Evolutionary conservation across 2,329 filamentous ascomycete species (phyloP).

Genomic region (Cladosporium sp.): DNA sequence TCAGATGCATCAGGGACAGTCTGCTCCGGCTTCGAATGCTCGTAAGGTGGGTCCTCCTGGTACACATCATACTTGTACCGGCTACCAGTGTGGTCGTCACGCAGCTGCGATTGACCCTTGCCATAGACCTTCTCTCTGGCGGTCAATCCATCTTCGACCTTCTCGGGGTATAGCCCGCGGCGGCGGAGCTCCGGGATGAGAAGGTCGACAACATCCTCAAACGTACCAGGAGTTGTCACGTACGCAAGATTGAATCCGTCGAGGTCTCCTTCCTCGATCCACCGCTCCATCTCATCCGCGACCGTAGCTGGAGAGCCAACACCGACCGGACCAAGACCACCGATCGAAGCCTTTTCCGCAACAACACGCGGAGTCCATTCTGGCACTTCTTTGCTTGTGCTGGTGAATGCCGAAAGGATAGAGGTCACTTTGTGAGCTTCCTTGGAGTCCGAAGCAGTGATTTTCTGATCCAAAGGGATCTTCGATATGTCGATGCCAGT

Average conservation of each 20-base stretch:
- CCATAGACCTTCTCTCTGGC: conserved; percentile 62
- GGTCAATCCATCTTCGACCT: conserved; percentile 31
- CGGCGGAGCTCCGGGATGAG: conserved; percentile 51
- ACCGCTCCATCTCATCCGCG: conserved; percentile 52
- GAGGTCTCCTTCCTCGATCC: conserved; percentile 48
- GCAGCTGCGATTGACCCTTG: conserved; percentile 57
- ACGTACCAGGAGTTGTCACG: conserved; percentile 55
- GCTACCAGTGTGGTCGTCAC: conserved; percentile 61
- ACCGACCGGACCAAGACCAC: conserved; percentile 52
- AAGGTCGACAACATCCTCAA: conserved; percentile 55
- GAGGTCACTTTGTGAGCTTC: conserved; percentile 49
- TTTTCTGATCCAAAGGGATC: conserved; percentile 60
- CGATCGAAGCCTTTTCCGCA: conserved; percentile 51
- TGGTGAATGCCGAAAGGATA: conserved; percentile 39
- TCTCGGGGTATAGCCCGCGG: conserved; percentile 35
- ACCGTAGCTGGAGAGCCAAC: conserved; percentile 51
- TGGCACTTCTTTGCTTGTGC: conserved; percentile 50
- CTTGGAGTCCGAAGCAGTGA: conserved; percentile 57
- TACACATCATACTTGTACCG: conserved; percentile 66
- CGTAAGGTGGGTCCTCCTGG: conserved; percentile 53
- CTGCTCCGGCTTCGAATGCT: neutral
- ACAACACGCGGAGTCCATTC: conserved; percentile 50
- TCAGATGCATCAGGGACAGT: neutral
- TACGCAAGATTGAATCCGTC: conserved; percentile 50
- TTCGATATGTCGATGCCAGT: conserved; percentile 62